Evolutionary conservation across 1,139 yeast species (phyloP), one percentile per base, ranked within the genome.

Genomic region (Blastobotrys malaysiensis): DNA sequence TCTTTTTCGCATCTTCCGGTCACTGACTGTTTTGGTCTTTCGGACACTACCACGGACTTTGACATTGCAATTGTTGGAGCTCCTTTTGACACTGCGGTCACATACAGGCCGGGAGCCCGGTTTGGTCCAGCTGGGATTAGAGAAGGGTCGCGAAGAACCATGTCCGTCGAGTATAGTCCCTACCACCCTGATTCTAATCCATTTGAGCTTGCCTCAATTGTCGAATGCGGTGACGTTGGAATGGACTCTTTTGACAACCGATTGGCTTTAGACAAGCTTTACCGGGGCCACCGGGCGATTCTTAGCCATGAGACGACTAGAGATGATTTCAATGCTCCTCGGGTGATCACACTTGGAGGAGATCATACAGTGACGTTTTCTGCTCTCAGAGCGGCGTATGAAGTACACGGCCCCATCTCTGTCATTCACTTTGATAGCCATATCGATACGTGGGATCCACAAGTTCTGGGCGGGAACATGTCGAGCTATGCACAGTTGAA

Each of bases 201-300:
- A 1, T 85, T 83, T 63, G 69, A 69, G 16, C 71, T 77, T 49
- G 88, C 90, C 18, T 77, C 71, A 51, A 70, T 86, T 20, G 68
- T 84, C 24, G 95, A 86, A 68, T 86, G 95, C 72, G 93, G 91
- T 2, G 95, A 86, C 68, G 80, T 86, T 43, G 90, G 93, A 1
- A 82, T 86, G 54, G 77, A 88, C 0, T 93, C 95, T n/a, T 83
- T 86, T 84, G 93, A 86, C 66, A 86, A 86, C 65, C 65, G 74
- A 19, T 68, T 86, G 57, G 93, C 91, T 0, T 77, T 85, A 63
- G 77, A 79, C 61, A 91, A 86, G 70, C 84, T 86, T 86, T 77
- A 81, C 20, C 68, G 75, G 61, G 93, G 67, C 43, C 85, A 83
- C 66, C 60, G 88, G 79, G 65, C 74, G 9, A 45, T 55, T 43